Base-by-base conservation (phyloP, 1,139 yeast species). In the Blastobotrys malaysiensis region DNA sequence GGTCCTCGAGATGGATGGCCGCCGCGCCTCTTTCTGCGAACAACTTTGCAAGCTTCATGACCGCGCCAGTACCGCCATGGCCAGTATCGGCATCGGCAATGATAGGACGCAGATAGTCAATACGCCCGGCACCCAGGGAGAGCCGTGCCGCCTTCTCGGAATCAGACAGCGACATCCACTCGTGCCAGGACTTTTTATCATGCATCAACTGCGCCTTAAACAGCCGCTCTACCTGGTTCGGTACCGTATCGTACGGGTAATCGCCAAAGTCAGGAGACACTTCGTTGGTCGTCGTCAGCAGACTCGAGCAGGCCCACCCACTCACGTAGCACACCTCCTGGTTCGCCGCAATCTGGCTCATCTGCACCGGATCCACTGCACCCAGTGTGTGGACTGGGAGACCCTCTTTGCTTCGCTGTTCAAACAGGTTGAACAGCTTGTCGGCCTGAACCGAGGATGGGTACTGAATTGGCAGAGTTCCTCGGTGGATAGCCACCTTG, bases 61-160 rank as follows among this genome's bases (percentile, higher is more conserved):
- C 83, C 0, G 86, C 77, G 1, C 84, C 80, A 18, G 78, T 70
- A 18, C 87, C 85, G n/a, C 87, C 87, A 64, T 81, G 85, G 9
- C 87, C 87, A 63, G 84, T 82, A 59, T 82, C 87, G 9, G 79
- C 87, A 63, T 82, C 87, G 4, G 87, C 87, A 61, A 82, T 77
- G 54, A 82, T 81, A 11, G 87, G 87, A 53, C 82, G 73, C 61
- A 83, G 64, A 63, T 80, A 82, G 61, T 82, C 85, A 48, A 74
- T 68, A 56, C 72, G 59, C 52, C 72, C 70, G 43, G 64, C 56
- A 50, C 66, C 69, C 48, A 58, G 61, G 13, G 59, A 53, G 16
- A 55, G 53, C 19, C 70, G 57, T 48, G 54, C 52, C 18, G 53
- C 60, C 46, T 66, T 65, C 56, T 69, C 71, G 46, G 61, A 69